These are phyloP conservation scores for Perilla frutescens DNA, from an alignment of 257 asterid species.

Conservation along the genomic window DNA sequence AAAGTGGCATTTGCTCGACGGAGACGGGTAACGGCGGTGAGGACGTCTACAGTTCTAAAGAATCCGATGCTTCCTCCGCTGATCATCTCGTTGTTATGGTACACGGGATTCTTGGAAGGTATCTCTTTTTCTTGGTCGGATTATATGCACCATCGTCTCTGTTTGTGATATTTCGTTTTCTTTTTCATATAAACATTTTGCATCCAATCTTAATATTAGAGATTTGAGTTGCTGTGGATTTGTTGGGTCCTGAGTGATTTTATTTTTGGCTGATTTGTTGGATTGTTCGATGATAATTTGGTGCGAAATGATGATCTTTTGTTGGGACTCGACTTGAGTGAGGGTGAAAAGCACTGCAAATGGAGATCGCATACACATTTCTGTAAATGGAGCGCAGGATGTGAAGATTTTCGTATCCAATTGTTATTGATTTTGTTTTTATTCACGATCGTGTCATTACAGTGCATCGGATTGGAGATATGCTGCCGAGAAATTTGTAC, in stretches of 20 bases:
- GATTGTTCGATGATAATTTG: conserved; percentile 14
- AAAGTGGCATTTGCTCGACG: conserved; percentile 56
- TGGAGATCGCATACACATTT: conserved; percentile 11
- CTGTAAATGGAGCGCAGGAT: background rate
- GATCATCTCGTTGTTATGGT: conserved; percentile 98
- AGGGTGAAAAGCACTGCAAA: background rate
- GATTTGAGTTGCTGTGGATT: conserved; percentile 12
- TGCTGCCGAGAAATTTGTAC: conserved; percentile 83
- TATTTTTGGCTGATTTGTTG: background rate
- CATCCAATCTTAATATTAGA: background rate
- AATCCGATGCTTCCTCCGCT: conserved; percentile 67
- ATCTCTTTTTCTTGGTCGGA: background rate
- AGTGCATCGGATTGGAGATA: conserved; percentile 90
- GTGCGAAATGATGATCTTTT: background rate
- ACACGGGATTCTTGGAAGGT: conserved; percentile 99
- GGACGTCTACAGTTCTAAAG: conserved; percentile 67
- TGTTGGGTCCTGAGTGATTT: background rate
- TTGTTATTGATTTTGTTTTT: conserved; percentile 25
- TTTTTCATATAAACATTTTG: background rate
- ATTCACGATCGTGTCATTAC: conserved; percentile 35
- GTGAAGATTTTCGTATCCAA: background rate
- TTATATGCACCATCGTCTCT: background rate
- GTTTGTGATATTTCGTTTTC: background rate
- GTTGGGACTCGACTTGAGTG: background rate
- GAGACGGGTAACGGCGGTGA: conserved; percentile 69